Evolutionary conservation across 2,329 filamentous ascomycete species (phyloP).

Genomic region (Monascus ruber): DNA sequence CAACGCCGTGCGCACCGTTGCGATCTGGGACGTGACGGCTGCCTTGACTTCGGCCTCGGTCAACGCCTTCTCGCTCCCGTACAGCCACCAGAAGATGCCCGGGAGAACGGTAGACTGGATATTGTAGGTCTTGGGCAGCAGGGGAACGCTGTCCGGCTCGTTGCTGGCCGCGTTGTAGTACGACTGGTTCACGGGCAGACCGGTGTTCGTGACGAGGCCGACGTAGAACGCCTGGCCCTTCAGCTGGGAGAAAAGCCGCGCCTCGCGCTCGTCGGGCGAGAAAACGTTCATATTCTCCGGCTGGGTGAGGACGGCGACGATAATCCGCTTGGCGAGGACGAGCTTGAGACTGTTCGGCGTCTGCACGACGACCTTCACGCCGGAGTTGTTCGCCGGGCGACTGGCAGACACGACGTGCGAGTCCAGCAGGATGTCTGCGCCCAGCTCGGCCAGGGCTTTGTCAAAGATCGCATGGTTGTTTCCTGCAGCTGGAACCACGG

Average conservation of each 20-base stretch:
- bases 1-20: too few relatives aligned
- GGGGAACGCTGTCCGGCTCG: constrained; percentile 3
- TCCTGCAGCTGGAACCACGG: too few relatives aligned
- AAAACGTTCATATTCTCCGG: constrained; percentile 19
- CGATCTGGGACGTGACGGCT: too few relatives aligned
- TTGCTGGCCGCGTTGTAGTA: constrained; percentile 4
- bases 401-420: too few relatives aligned
- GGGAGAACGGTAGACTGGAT: too few relatives aligned
- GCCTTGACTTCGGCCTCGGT: too few relatives aligned
- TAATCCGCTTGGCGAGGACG: constrained; percentile 24
- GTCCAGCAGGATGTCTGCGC: too few relatives aligned
- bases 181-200: constrained; percentile 6
- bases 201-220: constrained; percentile 18
- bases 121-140: constrained; percentile 1
- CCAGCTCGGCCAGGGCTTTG: too few relatives aligned
- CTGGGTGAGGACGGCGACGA: constrained; percentile 28
- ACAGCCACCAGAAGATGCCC: too few relatives aligned
- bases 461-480: too few relatives aligned
- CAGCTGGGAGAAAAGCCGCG: constrained; percentile 22
- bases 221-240: constrained; percentile 14
- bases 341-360: constrained; percentile 13
- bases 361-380: constrained; percentile 17
- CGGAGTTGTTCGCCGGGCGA: constrained; percentile 5
- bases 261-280: constrained; percentile 20
- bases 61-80: too few relatives aligned